These are phyloP conservation scores for Starmerella apicola DNA, from an alignment of 805 yeast species.

Conservation along the genomic window DNA sequence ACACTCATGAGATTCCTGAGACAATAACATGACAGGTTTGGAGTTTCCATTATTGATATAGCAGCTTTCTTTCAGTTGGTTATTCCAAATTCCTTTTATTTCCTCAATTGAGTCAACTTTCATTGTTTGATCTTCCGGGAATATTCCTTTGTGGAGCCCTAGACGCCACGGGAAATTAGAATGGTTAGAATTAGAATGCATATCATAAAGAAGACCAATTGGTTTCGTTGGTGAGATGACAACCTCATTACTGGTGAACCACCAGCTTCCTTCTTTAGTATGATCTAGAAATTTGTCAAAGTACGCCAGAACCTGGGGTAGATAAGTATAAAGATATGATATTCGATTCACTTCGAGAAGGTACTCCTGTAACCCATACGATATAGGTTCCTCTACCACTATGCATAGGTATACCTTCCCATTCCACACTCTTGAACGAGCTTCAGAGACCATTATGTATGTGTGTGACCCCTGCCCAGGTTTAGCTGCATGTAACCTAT, in stretches of 20 bases:
- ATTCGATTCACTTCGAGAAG: constrained; percentile 12
- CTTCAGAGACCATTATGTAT: neutral
- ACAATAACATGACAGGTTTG: constrained; percentile 64
- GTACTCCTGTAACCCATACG: constrained; percentile 15
- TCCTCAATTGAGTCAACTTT: constrained; percentile 27
- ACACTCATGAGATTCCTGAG: constrained; percentile 44
- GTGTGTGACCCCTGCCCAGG: neutral
- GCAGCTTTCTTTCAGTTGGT: constrained; percentile 73
- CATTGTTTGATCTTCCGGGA: constrained; percentile 37
- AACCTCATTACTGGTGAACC: constrained; percentile 14
- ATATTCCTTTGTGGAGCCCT: constrained; percentile 31
- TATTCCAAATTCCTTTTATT: constrained; percentile 48
- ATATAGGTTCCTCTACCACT: constrained; percentile 10
- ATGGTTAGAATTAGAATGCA: constrained; percentile 1
- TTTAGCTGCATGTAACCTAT: no score
- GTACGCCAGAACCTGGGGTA: constrained; percentile 13
- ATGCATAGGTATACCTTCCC: constrained; percentile 11
- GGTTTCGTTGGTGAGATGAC: constrained; percentile 18
- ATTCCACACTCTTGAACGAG: constrained; percentile 9
- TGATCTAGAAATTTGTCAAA: constrained; percentile 11
- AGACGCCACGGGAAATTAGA: constrained; percentile 36
- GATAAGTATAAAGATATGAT: constrained; percentile 12
- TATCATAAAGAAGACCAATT: constrained; percentile 19
- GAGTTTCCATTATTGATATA: constrained; percentile 66
- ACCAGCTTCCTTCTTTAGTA: constrained; percentile 3